Conservation (phyloP, 768 basidiomycete genomes). For the Mycena amicta region DNA sequence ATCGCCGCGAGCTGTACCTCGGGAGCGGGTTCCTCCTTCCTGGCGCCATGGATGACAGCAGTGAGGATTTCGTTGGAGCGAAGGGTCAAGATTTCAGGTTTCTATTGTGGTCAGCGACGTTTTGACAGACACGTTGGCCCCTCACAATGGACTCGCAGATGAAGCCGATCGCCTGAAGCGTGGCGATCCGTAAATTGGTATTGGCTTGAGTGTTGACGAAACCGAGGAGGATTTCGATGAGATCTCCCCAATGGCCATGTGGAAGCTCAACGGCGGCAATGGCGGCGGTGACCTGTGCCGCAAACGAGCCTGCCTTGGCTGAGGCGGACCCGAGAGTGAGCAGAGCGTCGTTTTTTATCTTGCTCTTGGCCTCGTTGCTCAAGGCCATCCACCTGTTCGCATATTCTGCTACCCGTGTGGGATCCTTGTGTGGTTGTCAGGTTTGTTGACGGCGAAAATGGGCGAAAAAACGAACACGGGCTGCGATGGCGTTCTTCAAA, state of each 20-base stretch:
- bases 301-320: slow-evolving; percentile 78
- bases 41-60: slow-evolving; percentile 96
- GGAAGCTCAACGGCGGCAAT: slow-evolving; percentile 94
- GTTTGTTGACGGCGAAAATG: slow-evolving; percentile 23
- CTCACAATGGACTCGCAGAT: slow-evolving; percentile 96
- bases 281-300: slow-evolving; percentile 92
- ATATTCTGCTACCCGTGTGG: slow-evolving; percentile 72
- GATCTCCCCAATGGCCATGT: slow-evolving; percentile 82
- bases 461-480: slow-evolving; percentile 66
- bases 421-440: slow-evolving; percentile 55
- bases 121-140: no score
- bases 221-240: slow-evolving; percentile 85
- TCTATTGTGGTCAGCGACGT: slow-evolving; percentile 48
- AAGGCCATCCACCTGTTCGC: slow-evolving; percentile 83
- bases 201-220: slow-evolving; percentile 81
- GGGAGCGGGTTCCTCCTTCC: slow-evolving; percentile 88
- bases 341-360: slow-evolving; percentile 89
- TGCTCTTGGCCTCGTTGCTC: slow-evolving; percentile 61
- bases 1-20: slow-evolving; percentile 95
- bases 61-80: slow-evolving; percentile 98
- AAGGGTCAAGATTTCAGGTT: slow-evolving; percentile 86
- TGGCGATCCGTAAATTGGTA: slow-evolving; percentile 78
- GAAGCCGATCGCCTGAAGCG: slow-evolving; percentile 93
- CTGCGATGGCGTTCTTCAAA: slow-evolving; percentile 91
- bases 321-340: slow-evolving; percentile 75